These are phyloP conservation scores for Suhomyces sp. DNA, from an alignment of 805 yeast species.

Conservation along the genomic window DNA sequence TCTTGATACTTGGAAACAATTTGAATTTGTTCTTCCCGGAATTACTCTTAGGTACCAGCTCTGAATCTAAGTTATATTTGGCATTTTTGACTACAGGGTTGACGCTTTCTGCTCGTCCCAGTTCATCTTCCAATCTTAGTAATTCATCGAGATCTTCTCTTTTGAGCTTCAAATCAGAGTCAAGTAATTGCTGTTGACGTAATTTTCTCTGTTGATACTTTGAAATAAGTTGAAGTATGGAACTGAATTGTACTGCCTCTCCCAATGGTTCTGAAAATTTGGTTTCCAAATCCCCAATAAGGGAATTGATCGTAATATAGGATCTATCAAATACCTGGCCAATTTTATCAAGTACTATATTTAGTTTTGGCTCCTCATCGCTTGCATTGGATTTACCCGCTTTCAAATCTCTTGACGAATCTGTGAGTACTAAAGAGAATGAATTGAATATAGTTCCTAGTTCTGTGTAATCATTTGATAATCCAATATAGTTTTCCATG, in stretches of 20 bases:
- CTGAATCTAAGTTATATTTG: constrained; percentile 19
- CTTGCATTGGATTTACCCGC: constrained; percentile 16
- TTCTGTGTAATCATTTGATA: constrained; percentile 68
- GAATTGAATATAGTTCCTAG: constrained; percentile 61
- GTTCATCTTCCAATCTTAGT: constrained; percentile 30
- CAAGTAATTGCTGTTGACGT: constrained; percentile 32
- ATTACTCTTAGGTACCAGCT: neutral
- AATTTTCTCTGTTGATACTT: constrained; percentile 52
- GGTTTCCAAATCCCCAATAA: constrained; percentile 53
- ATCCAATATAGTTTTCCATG: constrained; percentile 53
- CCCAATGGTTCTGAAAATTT: constrained; percentile 68
- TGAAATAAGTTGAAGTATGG: constrained; percentile 55
- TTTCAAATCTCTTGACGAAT: constrained; percentile 24
- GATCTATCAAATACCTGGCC: constrained; percentile 84
- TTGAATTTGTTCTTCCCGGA: constrained; percentile 39
- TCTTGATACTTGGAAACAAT: constrained; percentile 50
- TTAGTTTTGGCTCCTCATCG: constrained; percentile 27
- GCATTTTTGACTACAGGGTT: constrained; percentile 19
- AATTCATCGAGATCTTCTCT: constrained; percentile 31
- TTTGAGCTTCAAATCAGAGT: constrained; percentile 32
- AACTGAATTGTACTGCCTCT: constrained; percentile 66
- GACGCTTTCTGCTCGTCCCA: constrained; percentile 24
- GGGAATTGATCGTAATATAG: constrained; percentile 49
- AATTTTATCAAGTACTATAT: constrained; percentile 60
- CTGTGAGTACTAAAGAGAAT: constrained; percentile 50